Percentiles rank a stretch among this genome's conserved stretches.
Evolutionary conservation across 495 filamentous ascomycete genomes (phyloP).

Genomic region (Evernia prunastri): DNA sequence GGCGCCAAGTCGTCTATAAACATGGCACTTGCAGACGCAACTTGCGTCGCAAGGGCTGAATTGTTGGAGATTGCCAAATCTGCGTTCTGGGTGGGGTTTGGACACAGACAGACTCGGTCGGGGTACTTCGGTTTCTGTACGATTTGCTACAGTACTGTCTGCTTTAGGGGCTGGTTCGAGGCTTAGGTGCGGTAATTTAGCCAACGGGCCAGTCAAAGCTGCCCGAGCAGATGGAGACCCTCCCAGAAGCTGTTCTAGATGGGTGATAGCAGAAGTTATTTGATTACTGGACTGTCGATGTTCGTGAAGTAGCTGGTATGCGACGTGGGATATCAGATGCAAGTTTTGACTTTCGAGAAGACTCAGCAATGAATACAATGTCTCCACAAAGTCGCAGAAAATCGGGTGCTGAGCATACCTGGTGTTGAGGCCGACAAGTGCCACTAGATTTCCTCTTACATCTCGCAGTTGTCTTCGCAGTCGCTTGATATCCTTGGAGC

Average conservation of each 20-base stretch:
- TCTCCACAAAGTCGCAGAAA: neutral
- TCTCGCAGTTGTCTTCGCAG: slow-evolving; percentile 3
- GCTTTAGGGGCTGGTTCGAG: neutral
- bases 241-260: neutral
- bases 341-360: neutral
- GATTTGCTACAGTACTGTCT: neutral
- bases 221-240: neutral
- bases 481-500: neutral
- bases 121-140: neutral
- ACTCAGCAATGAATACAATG: neutral
- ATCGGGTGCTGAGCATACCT: neutral
- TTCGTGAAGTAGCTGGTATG: neutral
- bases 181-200: neutral
- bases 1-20: neutral
- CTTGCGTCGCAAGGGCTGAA: neutral
- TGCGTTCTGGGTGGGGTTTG: neutral
- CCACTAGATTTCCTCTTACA: neutral
- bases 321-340: neutral
- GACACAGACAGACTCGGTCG: neutral
- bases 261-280: neutral
- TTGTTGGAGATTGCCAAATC: neutral
- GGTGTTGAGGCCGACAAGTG: neutral
- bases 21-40: slow-evolving; percentile 1
- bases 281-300: neutral
- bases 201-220: neutral